A percentile compares a stretch with the other conserved stretches of the same genome.
Evolutionary conservation across 2,329 filamentous ascomycete genomes (phyloP).

Genomic region (Aschersonia sp.): DNA sequence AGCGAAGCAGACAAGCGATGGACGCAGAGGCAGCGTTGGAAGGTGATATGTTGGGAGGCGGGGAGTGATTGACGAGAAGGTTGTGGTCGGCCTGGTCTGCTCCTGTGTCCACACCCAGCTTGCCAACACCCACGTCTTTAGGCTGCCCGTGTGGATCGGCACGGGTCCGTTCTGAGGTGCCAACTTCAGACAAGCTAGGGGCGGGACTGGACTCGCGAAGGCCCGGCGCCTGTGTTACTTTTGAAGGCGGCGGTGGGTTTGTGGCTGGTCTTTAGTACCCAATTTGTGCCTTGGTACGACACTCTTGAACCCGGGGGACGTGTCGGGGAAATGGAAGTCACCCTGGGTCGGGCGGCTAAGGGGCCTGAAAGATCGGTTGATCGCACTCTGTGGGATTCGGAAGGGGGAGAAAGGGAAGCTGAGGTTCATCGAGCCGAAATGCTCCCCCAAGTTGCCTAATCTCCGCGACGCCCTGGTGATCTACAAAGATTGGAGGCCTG

Average conservation of each 20-base stretch:
- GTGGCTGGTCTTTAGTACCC: slow-evolving; percentile 3
- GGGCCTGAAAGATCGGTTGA: too few relatives aligned
- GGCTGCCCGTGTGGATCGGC: neutral
- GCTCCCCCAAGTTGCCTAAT: too few relatives aligned
- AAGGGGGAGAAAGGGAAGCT: too few relatives aligned
- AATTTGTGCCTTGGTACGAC: neutral
- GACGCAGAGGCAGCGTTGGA: slow-evolving; percentile 12
- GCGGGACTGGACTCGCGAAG: neutral
- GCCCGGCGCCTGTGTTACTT: slow-evolving; percentile 3
- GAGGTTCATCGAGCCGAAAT: too few relatives aligned
- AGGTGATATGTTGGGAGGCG: slow-evolving; percentile 15
- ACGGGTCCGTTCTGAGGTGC: neutral
- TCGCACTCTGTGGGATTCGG: too few relatives aligned
- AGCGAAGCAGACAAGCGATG: slow-evolving; percentile 10
- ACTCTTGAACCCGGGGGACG: slow-evolving; percentile 1
- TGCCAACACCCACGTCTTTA: neutral
- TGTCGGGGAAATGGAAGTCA: neutral
- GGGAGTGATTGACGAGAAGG: slow-evolving; percentile 9
- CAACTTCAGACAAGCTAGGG: slow-evolving; percentile 2
- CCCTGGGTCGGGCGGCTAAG: neutral
- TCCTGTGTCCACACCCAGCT: neutral
- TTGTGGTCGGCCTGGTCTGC: slow-evolving; percentile 8
- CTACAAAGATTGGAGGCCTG: too few relatives aligned
- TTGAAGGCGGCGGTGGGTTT: slow-evolving; percentile 4
- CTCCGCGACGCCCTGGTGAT: too few relatives aligned